Percentiles rank a stretch among this genome's conserved stretches.
phyloP scores from a whole-genome alignment of 2,329 filamentous ascomycete genomes.

The Fusarium equiseti region DNA sequence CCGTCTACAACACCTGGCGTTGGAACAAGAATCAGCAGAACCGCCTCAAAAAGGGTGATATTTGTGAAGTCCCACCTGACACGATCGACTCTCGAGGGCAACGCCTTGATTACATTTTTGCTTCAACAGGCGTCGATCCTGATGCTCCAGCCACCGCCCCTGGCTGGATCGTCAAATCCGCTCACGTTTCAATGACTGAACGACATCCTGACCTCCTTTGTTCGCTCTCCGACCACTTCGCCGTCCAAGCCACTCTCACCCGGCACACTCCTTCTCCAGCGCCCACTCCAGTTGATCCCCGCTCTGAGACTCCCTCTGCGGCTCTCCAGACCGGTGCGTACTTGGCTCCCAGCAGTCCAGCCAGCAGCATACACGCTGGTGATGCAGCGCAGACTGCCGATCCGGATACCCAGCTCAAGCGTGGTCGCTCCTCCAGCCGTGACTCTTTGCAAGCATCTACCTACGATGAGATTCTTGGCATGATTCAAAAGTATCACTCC shows the following conservation, averaged over 20 bases:
- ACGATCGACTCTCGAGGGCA: slow-evolving; percentile 81
- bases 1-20: slow-evolving; percentile 90
- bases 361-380: slow-evolving; percentile 42
- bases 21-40: slow-evolving; percentile 82
- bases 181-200: slow-evolving; percentile 81
- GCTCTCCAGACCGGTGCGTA: slow-evolving; percentile 46
- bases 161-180: slow-evolving; percentile 77
- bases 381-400: slow-evolving; percentile 40
- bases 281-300: slow-evolving; percentile 24
- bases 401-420: slow-evolving; percentile 52
- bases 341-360: slow-evolving; percentile 40
- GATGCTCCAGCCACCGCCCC: slow-evolving; percentile 49
- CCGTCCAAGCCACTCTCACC: slow-evolving; percentile 82
- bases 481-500: slow-evolving; percentile 74
- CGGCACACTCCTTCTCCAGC: slow-evolving; percentile 55
- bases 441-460: slow-evolving; percentile 32
- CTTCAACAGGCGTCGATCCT: slow-evolving; percentile 64
- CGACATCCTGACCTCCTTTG: slow-evolving; percentile 85
- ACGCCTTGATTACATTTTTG: slow-evolving; percentile 94
- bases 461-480: slow-evolving; percentile 71
- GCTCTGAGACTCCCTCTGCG: slow-evolving; percentile 40
- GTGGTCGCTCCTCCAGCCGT: slow-evolving; percentile 36
- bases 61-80: slow-evolving; percentile 70
- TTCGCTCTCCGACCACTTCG: slow-evolving; percentile 95
- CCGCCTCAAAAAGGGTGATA: slow-evolving; percentile 69